Evolutionary conservation across 768 basidiomycete genomes (phyloP).

Genomic region (Daedalea quercina): DNA sequence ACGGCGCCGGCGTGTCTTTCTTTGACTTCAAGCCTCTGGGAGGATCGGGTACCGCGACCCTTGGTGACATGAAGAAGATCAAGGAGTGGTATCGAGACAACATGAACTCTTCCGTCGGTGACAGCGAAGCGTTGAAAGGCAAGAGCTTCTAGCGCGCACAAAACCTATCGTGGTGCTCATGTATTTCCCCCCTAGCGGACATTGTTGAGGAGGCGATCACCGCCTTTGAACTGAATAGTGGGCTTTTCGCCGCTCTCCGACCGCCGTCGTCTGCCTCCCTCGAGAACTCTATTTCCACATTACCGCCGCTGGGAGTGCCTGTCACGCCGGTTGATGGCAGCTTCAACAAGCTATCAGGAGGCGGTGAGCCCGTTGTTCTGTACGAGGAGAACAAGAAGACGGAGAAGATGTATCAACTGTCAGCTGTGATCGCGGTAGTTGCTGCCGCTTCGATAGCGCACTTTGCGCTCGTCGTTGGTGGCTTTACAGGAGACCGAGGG

Average conservation of each 20-base stretch:
- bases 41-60: constrained; percentile 36
- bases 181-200: constrained; percentile 6
- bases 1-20: constrained; percentile 46
- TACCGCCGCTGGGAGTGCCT: constrained; percentile 11
- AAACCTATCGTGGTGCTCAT: background rate
- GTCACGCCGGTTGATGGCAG: background rate
- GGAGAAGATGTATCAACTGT: constrained; percentile 7
- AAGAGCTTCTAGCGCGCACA: background rate
- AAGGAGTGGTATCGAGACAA: constrained; percentile 61
- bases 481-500: constrained; percentile 18
- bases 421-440: constrained; percentile 22
- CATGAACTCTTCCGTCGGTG: constrained; percentile 31
- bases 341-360: background rate
- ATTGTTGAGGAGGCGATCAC: constrained; percentile 27
- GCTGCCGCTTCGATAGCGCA: constrained; percentile 24
- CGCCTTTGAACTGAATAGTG: constrained; percentile 28
- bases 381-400: constrained; percentile 7
- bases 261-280: constrained; percentile 10
- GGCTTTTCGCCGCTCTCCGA: constrained; percentile 21
- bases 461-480: constrained; percentile 23
- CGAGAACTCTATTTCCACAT: constrained; percentile 4
- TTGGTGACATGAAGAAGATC: constrained; percentile 63
- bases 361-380: constrained; percentile 7
- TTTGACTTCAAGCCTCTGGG: constrained; percentile 60
- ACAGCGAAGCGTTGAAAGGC: constrained; percentile 27